Percentiles rank a stretch among this genome's conserved stretches.
Evolutionary conservation across 2,329 filamentous ascomycete species (phyloP).

Genomic region (Amesomyces nigricolor): DNA sequence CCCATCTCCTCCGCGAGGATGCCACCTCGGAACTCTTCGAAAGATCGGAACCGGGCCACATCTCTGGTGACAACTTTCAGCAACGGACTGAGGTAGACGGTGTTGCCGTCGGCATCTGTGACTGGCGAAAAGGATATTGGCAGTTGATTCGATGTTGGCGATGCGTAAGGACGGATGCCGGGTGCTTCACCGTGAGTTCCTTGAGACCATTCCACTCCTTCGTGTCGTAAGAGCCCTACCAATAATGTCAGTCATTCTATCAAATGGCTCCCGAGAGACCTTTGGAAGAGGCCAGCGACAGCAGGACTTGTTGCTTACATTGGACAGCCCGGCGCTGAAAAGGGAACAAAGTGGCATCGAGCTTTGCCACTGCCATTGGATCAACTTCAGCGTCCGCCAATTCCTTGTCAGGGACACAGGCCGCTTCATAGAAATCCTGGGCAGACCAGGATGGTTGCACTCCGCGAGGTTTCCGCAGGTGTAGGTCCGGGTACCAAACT

Average conservation of each 20-base stretch:
- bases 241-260: no score
- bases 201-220: conserved; percentile 51
- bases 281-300: no score
- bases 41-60: conserved; percentile 37
- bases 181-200: conserved; percentile 10
- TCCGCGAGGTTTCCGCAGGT: background rate
- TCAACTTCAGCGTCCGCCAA: conserved; percentile 32
- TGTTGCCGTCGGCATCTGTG: conserved; percentile 41
- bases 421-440: conserved; percentile 63
- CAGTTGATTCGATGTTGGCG: conserved; percentile 17
- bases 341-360: conserved; percentile 55
- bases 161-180: conserved; percentile 26
- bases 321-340: conserved; percentile 66
- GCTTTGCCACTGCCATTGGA: conserved; percentile 39
- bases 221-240: conserved; percentile 53
- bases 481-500: conserved; percentile 19
- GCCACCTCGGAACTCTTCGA: conserved; percentile 49
- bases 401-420: conserved; percentile 52
- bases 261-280: no score
- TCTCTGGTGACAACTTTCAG: conserved; percentile 55
- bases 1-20: conserved; percentile 80
- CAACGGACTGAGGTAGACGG: conserved; percentile 47
- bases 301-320: conserved; percentile 36
- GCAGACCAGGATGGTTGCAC: conserved; percentile 35
- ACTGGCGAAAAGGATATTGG: conserved; percentile 41